Percentiles rank a stretch among this genome's conserved stretches.
Conservation (phyloP, 768 basidiomycete genomes). For the Suillus subalutaceus region DNA sequence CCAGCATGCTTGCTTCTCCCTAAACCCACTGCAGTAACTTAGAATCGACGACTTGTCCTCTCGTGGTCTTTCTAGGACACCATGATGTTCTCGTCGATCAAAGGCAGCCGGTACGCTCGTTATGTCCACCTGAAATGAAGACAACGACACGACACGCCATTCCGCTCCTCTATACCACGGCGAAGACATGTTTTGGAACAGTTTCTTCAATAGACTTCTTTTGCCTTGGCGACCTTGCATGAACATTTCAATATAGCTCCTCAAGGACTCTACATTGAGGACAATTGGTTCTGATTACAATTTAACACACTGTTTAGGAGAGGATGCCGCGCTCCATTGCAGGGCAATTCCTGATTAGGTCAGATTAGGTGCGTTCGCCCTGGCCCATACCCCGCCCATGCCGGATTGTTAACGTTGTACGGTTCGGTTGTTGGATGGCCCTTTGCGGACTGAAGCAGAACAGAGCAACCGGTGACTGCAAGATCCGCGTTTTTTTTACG, state of each 20-base stretch:
- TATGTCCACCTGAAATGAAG: background rate
- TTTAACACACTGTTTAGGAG: background rate
- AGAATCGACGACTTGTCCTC: background rate
- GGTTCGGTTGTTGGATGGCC: slow-evolving; percentile 3
- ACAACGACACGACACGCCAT: background rate
- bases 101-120: background rate
- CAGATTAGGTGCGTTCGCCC: slow-evolving; percentile 5
- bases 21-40: background rate
- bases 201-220: background rate
- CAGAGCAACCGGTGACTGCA: slow-evolving; percentile 1
- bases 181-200: background rate
- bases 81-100: background rate
- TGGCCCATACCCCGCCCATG: background rate
- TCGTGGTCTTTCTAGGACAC: background rate
- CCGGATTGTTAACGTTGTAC: background rate
- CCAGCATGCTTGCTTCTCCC: background rate
- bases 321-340: background rate
- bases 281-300: background rate
- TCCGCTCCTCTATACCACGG: background rate
- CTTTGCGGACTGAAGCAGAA: background rate
- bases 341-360: slow-evolving; percentile 6
- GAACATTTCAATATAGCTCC: background rate
- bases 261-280: background rate
- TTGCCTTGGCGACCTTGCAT: slow-evolving; percentile 5
- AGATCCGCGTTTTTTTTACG: slow-evolving; percentile 7